A percentile compares a stretch with the other conserved stretches of the same genome.
These are phyloP conservation scores for Acephala macrosclerotiorum DNA, from an alignment of 2,329 filamentous ascomycete genomes.

Conservation along the genomic window DNA sequence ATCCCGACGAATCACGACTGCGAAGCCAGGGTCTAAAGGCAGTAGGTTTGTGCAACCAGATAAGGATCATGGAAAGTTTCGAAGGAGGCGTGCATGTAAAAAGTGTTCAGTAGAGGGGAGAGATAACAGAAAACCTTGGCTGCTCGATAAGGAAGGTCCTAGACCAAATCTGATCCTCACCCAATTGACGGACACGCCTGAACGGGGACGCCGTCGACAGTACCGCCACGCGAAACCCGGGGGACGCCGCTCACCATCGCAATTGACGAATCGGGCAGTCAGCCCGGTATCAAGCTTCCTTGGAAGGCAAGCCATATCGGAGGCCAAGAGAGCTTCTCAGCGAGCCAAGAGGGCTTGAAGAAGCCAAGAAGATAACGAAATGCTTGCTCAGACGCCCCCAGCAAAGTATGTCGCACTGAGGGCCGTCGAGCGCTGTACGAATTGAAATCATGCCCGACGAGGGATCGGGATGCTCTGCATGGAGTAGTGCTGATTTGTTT, in stretches of 20 bases:
- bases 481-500: background rate
- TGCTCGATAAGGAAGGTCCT: constrained; percentile 26
- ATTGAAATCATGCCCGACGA: background rate
- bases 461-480: background rate
- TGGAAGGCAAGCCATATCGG: background rate
- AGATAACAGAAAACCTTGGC: constrained; percentile 20
- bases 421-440: background rate
- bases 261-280: background rate
- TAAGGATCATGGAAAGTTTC: constrained; percentile 16
- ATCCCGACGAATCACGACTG: constrained; percentile 11
- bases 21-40: constrained; percentile 1
- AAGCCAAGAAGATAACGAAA: constrained; percentile 2
- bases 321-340: background rate
- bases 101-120: constrained; percentile 11
- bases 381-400: background rate
- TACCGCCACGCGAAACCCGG: background rate
- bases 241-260: constrained; percentile 2
- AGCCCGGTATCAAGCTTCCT: constrained; percentile 1
- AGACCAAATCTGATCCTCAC: background rate
- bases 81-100: background rate
- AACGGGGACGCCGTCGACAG: background rate
- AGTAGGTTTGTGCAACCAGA: constrained; percentile 17
- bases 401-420: background rate
- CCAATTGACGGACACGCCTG: background rate
- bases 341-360: background rate